Evolutionary conservation across 306 rosid species (phyloP).

Genomic region (Citrullus amarus): DNA sequence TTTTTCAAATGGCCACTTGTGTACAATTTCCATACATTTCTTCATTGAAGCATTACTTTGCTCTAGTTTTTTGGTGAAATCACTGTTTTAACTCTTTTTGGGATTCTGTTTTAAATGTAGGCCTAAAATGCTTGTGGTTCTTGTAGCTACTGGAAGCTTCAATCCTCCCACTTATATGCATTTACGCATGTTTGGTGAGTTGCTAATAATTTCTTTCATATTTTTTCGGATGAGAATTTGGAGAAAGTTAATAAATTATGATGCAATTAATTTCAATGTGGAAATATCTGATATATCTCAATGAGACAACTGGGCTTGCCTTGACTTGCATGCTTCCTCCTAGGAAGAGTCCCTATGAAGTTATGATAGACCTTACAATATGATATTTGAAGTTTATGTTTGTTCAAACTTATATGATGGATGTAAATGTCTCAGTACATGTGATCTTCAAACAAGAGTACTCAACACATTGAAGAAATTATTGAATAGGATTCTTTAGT

Average conservation of each 20-base stretch:
- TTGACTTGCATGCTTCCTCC: background rate
- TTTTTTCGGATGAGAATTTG: background rate
- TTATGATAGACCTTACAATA: background rate
- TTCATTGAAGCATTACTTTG: background rate
- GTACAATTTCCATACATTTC: background rate
- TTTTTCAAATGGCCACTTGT: background rate
- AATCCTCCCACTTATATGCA: constrained; percentile 96
- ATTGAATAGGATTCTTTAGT: background rate
- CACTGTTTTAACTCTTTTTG: background rate
- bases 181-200: constrained; percentile 79
- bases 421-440: background rate
- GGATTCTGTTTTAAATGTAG: constrained; percentile 17
- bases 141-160: constrained; percentile 81
- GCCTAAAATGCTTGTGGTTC: constrained; percentile 44
- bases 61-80: background rate
- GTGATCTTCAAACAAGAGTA: background rate
- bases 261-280: background rate
- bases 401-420: background rate
- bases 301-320: background rate
- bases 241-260: background rate
- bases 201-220: background rate
- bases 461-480: background rate
- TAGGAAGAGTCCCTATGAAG: background rate
- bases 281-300: background rate
- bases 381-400: background rate